These are phyloP conservation scores for Nothophytophthora sp. DNA, from an alignment of 352 stramenopile species.

Conservation along the genomic window DNA sequence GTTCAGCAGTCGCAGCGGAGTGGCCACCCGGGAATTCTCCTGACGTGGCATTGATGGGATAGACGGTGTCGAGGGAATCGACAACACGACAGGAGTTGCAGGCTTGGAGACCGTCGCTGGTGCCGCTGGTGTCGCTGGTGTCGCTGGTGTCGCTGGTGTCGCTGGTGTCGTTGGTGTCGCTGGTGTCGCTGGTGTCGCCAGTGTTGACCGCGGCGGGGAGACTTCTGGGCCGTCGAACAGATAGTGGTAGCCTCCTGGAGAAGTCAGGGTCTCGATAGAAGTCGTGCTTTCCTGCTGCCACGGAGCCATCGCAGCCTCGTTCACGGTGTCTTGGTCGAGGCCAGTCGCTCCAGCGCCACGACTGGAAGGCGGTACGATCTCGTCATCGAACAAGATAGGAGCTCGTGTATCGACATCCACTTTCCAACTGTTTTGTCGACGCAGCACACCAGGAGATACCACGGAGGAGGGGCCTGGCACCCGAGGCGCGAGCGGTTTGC, in stretches of 20 bases:
- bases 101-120: neutral
- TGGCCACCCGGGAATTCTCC: constrained; percentile 10
- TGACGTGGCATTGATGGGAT: constrained; percentile 3
- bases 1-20: neutral
- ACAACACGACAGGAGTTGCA: neutral
- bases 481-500: constrained; percentile 9
- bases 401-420: neutral
- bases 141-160: too few species aligned
- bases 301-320: constrained; percentile 11
- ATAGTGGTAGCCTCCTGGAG: constrained; percentile 17
- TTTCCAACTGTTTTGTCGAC: constrained; percentile 23
- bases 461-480: neutral
- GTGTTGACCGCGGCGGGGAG: constrained; percentile 5
- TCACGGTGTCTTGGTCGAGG: neutral
- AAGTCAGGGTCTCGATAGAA: constrained; percentile 5
- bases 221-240: constrained; percentile 25
- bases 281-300: constrained; percentile 13
- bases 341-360: neutral
- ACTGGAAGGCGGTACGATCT: constrained; percentile 2
- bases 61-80: constrained; percentile 1
- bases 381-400: constrained; percentile 1
- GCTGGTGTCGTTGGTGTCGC: neutral
- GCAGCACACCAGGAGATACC: constrained; percentile 23
- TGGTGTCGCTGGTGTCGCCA: constrained; percentile 8
- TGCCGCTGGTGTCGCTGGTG: too few species aligned